A percentile compares a stretch with the other conserved stretches of the same genome.
Evolutionary conservation across 202 grass and related monocot species (phyloP).

Genomic region (Schoenoplectus triqueter): DNA sequence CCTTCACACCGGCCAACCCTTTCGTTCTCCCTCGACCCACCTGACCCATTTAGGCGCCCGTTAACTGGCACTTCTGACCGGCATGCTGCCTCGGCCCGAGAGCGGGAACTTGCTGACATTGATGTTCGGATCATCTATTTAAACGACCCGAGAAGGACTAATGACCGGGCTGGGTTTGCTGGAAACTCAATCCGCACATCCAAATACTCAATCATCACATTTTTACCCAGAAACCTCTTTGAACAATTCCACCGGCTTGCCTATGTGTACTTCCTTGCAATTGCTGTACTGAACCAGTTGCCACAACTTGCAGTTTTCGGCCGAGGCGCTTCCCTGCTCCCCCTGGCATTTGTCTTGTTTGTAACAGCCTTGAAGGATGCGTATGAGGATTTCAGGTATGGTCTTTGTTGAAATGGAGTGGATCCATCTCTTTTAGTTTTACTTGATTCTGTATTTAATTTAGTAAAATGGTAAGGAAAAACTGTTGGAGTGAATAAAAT

Average conservation of each 20-base stretch:
- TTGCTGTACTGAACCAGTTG: constrained; percentile 90
- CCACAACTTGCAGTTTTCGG: constrained; percentile 87
- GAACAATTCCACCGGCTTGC: constrained; percentile 82
- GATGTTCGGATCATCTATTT: constrained; percentile 36
- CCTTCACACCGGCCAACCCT: constrained; percentile 30
- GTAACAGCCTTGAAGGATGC: constrained; percentile 93
- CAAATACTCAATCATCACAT: constrained; percentile 76
- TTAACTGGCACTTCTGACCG: constrained; percentile 39
- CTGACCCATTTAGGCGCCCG: constrained; percentile 29
- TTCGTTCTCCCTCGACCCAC: constrained; percentile 34
- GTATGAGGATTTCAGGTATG: constrained; percentile 69
- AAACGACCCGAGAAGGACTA: constrained; percentile 34
- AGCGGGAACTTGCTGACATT: constrained; percentile 31
- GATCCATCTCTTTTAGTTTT: background rate
- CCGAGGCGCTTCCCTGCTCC: constrained; percentile 66
- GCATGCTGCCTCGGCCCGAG: constrained; percentile 41
- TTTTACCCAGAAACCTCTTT: constrained; percentile 81
- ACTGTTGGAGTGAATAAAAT: background rate
- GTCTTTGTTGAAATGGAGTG: background rate
- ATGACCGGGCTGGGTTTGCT: constrained; percentile 38
- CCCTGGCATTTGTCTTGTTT: constrained; percentile 79
- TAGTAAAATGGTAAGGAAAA: background rate
- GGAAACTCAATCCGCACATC: constrained; percentile 64
- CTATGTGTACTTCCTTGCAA: constrained; percentile 89
- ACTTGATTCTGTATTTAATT: background rate